phyloP scores from a whole-genome alignment of 2,329 filamentous ascomycete species.

The Tolypocladium tropicale region DNA sequence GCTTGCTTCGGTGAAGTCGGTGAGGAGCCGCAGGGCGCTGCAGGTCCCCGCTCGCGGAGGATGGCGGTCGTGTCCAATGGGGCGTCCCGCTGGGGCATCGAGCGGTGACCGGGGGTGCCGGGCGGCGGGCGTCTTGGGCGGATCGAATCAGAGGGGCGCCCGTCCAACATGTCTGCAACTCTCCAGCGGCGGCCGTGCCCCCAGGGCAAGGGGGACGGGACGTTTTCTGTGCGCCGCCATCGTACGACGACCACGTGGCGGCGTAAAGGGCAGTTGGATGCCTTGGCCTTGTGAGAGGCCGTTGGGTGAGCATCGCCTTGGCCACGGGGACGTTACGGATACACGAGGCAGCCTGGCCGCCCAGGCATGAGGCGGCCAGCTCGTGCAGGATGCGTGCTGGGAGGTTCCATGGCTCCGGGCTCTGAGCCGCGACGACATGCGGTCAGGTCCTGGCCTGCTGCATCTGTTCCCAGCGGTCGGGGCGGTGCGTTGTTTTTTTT shows the following conservation, averaged over 20 bases:
- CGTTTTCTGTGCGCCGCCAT: neutral
- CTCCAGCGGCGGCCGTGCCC: neutral
- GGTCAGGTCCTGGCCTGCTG: neutral
- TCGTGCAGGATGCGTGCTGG: neutral
- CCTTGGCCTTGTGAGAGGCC: neutral
- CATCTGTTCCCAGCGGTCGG: neutral
- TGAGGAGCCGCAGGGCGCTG: conserved; percentile 2
- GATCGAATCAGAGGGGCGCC: neutral
- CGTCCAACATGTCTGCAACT: neutral
- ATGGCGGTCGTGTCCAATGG: neutral
- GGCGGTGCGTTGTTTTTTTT: neutral
- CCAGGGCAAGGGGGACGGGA: neutral
- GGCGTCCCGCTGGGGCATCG: neutral
- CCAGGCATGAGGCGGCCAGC: neutral
- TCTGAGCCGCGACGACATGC: neutral
- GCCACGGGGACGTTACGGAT: neutral
- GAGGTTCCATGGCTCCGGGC: neutral
- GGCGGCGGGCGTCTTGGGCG: neutral
- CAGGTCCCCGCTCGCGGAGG: neutral
- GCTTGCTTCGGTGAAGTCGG: conserved; percentile 10
- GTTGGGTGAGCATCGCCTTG: neutral
- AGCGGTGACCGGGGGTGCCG: conserved; percentile 4
- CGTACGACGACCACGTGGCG: neutral
- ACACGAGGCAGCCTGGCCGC: too few relatives aligned
- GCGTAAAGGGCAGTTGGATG: neutral